Base-by-base conservation (phyloP, 1,284 basidiomycete species). In the Thecaphora frezii region DNA sequence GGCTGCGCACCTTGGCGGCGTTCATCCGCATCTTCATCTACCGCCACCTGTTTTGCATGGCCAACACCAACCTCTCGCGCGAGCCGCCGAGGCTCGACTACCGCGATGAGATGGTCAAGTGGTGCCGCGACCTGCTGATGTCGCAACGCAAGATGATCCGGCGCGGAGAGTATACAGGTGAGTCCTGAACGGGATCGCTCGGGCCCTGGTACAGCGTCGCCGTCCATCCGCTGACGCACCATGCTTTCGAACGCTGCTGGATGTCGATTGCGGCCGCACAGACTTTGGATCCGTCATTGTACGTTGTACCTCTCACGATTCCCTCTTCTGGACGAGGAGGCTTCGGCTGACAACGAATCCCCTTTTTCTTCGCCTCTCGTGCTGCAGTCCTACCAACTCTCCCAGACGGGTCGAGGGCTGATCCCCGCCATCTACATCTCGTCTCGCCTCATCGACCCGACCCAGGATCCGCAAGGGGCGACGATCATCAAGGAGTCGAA, bases 71-170 rank as follows among this genome's bases (percentile, higher is more conserved):
- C 25, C 48, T 66, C 2, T 56, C 59, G 12, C 55, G 64, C 1
- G 45, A 62, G 24, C 64, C 64, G 18, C 64, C 64, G 16, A 56
- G 64, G 18, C 55, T 44, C 19, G 59, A 66, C 24, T 66, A 66
- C 36, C 51, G 64, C 16, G 59, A 66, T 23, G 64, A 66, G 48
- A 59, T 62, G 64, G 59, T 66, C 51, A 61, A 57, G 30, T 66
- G 64, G 64, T 62, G 64, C 36, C 51, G 64, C 16, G 64, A 66
- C 36, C 53, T 66, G 16, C 48, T 66, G 0, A 55, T 66, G 14
- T 66, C 59, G 16, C 64, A 66, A 45, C 58, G 64, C 46, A 62
- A 66, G 39, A 66, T 66, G 64, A 62, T 66, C 3, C 64, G 61
- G 36, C 52, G 64, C 5, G 59, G 59, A 18, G 59, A 62, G 12